Conservation (phyloP, 495 filamentous ascomycete genomes). For the Talaromyces proteolyticus region DNA sequence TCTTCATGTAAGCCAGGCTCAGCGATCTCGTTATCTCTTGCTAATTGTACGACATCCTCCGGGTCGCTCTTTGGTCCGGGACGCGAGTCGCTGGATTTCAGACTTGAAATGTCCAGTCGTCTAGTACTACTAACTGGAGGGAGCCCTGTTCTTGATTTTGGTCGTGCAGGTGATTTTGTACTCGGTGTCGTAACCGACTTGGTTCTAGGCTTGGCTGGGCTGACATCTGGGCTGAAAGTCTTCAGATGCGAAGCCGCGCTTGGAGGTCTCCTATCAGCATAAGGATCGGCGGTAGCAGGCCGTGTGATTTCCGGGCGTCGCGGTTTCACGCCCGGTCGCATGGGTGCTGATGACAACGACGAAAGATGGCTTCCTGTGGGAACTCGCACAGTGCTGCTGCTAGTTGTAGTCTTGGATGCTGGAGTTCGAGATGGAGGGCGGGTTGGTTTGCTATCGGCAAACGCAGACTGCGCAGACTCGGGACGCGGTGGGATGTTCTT, state of each 20-base stretch:
- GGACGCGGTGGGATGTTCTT: slow-evolving; percentile 61
- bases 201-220: slow-evolving; percentile 31
- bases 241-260: slow-evolving; percentile 23
- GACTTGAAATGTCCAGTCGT: slow-evolving; percentile 31
- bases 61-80: slow-evolving; percentile 18
- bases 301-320: slow-evolving; percentile 43
- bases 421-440: slow-evolving; percentile 29
- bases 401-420: slow-evolving; percentile 11
- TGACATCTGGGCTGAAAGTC: slow-evolving; percentile 32
- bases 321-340: slow-evolving; percentile 45
- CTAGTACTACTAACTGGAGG: slow-evolving; percentile 21
- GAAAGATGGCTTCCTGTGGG: slow-evolving; percentile 28
- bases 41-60: slow-evolving; percentile 2
- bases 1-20: not conserved
- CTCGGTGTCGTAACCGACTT: slow-evolving; percentile 23
- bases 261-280: slow-evolving; percentile 29
- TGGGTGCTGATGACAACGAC: slow-evolving; percentile 52
- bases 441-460: slow-evolving; percentile 31
- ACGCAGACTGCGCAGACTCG: slow-evolving; percentile 62
- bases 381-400: slow-evolving; percentile 20
- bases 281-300: slow-evolving; percentile 56
- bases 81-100: slow-evolving; percentile 21
- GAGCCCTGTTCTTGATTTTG: slow-evolving; percentile 25
- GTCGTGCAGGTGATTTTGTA: slow-evolving; percentile 23
- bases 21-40: not conserved